Evolutionary conservation across 495 filamentous ascomycete genomes (phyloP), one percentile per base, ranked within the genome.

Genomic region (Corynascus novoguineensis): DNA sequence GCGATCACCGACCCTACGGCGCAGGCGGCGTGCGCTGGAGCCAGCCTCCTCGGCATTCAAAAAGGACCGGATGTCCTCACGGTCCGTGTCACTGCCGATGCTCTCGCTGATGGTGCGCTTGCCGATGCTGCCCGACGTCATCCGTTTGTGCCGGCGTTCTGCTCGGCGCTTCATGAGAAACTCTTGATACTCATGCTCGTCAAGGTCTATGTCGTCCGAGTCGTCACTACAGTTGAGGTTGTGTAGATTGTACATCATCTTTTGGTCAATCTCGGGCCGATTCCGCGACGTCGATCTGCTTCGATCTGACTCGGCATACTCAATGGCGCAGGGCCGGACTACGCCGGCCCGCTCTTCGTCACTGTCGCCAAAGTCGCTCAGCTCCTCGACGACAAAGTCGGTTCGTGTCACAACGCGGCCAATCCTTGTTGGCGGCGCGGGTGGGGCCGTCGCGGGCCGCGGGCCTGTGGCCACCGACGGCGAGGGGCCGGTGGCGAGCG

Each of bases 61-160:
- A 37, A 75, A 71, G 8, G 77, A 70, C 55, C 73, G 60, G n/a
- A 79, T 38, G 47, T 81, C 78, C 53, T 80, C 78, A 34, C 65
- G 71, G 60, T 81, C 78, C 6, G 77, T 76, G 60, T 79, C 78
- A 57, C 74, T 78, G 42, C 75, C 78, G 45, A 76, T 76, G 59
- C 76, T 76, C 65, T 80, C 75, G 64, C 70, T 75, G 42, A 80
- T 68, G 27, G 76, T 78, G 24, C 78, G 69, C 69, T 81, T 81
- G 67, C 77, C 75, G 25, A 80, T 72, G 62, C 74, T 78, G 53
- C 76, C 77, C 11, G 74, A 77, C 28, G 69, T 78, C 72, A 80
- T 78, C 14, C 78, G 69, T 60, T 68, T 69, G 48, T 68, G 65
- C 42, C 74, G 62, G 42, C 69, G 71, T 53, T 73, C 71, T 28